Percentiles rank a stretch among this genome's conserved stretches.
These are phyloP conservation scores for Saturnispora ahearnii DNA, from an alignment of 805 yeast species.

Conservation along the genomic window DNA sequence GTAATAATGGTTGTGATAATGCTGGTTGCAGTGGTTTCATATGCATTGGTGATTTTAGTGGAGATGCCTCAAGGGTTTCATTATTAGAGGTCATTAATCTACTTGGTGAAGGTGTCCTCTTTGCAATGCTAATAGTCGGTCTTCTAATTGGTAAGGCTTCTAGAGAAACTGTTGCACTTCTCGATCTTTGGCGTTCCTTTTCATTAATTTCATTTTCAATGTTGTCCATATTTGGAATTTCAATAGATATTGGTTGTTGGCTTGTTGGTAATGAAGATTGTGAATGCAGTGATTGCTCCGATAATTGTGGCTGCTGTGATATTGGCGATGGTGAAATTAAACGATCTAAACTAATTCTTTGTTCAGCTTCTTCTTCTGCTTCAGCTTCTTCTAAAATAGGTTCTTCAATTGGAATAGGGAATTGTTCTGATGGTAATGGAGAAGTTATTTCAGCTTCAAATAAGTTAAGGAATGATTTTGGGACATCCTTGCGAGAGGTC, in stretches of 20 bases:
- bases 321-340: neutral
- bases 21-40: constrained; percentile 43
- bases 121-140: constrained; percentile 31
- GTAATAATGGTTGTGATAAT: constrained; percentile 37
- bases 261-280: neutral
- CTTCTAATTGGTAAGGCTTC: constrained; percentile 21
- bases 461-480: constrained; percentile 54
- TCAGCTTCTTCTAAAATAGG: neutral
- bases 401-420: constrained; percentile 5
- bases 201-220: constrained; percentile 11
- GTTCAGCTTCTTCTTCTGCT: neutral
- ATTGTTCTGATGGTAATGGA: constrained; percentile 50
- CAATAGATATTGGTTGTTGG: constrained; percentile 39
- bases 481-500: constrained; percentile 41
- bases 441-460: neutral
- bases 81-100: constrained; percentile 18
- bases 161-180: constrained; percentile 22
- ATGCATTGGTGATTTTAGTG: constrained; percentile 28
- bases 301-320: neutral
- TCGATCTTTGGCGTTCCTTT: constrained; percentile 19
- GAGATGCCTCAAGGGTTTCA: constrained; percentile 26
- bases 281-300: neutral
- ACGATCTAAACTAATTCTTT: neutral
- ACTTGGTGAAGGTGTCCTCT: constrained; percentile 41
- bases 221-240: constrained; percentile 58